These are phyloP conservation scores for Rhododendron simsii DNA, from an alignment of 148 eudicot species.

Conservation along the genomic window DNA sequence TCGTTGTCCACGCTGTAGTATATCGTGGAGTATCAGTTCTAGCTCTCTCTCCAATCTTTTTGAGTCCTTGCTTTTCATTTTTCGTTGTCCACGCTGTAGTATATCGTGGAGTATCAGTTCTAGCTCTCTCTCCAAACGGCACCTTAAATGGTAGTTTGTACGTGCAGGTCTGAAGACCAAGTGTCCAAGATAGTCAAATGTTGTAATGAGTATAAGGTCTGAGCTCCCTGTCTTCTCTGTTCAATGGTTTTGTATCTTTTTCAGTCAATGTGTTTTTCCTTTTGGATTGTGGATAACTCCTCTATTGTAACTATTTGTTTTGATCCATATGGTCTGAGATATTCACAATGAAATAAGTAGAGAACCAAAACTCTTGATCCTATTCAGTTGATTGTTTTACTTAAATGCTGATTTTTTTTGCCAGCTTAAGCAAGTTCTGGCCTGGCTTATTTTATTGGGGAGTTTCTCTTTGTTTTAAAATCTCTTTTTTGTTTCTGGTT, in stretches of 20 bases:
- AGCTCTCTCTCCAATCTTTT: neutral
- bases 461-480: neutral
- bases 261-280: neutral
- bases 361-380: neutral
- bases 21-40: too few relatives aligned
- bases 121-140: neutral
- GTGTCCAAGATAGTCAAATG: conserved; percentile 74
- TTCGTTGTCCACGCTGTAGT: too few relatives aligned
- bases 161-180: conserved; percentile 45
- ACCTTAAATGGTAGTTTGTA: neutral
- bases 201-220: conserved; percentile 81
- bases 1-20: too few relatives aligned
- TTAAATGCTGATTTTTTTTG: neutral
- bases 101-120: too few relatives aligned
- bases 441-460: neutral
- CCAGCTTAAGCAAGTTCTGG: neutral
- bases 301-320: neutral
- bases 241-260: neutral
- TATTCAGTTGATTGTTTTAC: neutral
- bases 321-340: neutral
- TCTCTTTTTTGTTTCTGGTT: neutral
- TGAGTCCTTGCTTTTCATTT: neutral
- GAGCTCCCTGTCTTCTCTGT: neutral
- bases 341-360: neutral
- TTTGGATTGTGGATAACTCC: neutral